Base-by-base conservation (phyloP, 768 basidiomycete genomes). In the Galerina marginata region DNA sequence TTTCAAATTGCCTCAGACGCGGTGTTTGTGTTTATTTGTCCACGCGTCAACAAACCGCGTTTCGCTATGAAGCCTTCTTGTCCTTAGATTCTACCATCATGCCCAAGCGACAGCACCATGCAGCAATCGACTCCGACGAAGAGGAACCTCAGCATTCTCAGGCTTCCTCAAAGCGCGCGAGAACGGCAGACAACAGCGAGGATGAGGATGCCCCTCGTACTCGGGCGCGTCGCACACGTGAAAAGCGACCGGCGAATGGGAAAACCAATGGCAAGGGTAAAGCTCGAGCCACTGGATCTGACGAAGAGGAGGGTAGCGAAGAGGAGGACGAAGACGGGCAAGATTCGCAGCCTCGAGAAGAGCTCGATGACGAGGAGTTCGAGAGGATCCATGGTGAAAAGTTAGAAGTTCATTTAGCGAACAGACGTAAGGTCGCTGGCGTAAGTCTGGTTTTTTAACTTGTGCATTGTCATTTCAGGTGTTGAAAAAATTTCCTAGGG, bases 351-450 rank as follows among this genome's bases (percentile, higher is more conserved):
- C 75, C 74, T 9, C 79, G 78, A 9, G 74, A 81, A 52, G 83
- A 86, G 57, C 82, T 82, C 36, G 84, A 85, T n/a, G 89, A 91
- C 56, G 83, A 85, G 61, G 76, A 79, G 67, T 88, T 90, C 58
- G 91, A 92, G 62, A 80, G 83, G 58, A 79, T 85, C 49, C 77
- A 89, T 55, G 83, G 83, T 9, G 85, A 82, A 45, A 77, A 75
- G 39, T 79, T 90, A 50, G 84, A 85, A 11, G 82, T 79, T 23
- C 80, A 78, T 46, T 75, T 91, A 42, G 82, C 85, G 65, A 78
- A 77, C 65, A 71, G 78, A 70, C 64, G 80, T 65, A 74, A 79
- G 66, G 70, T 72, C 54, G 81, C 75, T 20, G 86, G 86, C 11
- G 85, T 84, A 65, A 56, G 83, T 56, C 53, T 58, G 54, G 43